These are phyloP conservation scores for Ajuga chamaepitys DNA, from an alignment of 257 asterid species.

Conservation along the genomic window DNA sequence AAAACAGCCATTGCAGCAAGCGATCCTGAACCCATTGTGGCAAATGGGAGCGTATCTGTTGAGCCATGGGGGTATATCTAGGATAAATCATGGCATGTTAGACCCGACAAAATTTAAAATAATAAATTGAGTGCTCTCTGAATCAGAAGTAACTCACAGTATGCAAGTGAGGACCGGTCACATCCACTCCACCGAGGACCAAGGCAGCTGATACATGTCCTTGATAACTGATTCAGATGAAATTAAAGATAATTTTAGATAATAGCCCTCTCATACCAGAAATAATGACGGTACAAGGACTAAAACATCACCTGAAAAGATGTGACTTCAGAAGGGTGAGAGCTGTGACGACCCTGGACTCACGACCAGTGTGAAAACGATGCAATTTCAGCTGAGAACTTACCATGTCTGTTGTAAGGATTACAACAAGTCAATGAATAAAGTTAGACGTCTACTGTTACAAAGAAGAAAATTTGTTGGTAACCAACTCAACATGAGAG, in stretches of 20 bases:
- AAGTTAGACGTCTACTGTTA: no score
- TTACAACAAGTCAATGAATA: background rate
- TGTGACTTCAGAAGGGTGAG: conserved; percentile 80
- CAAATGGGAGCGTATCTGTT: conserved; percentile 90
- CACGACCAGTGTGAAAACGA: conserved; percentile 86
- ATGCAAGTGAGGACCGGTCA: conserved; percentile 89
- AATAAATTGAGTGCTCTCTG: background rate
- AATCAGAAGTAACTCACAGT: conserved; percentile 59
- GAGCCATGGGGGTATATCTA: conserved; percentile 99
- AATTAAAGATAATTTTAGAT: no score
- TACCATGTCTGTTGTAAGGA: conserved; percentile 65
- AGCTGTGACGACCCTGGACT: conserved; percentile 90
- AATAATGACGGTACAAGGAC: no score
- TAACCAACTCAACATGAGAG: no score
- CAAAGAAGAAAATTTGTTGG: no score
- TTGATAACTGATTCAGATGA: conserved; percentile 66
- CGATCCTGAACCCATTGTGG: conserved; percentile 99
- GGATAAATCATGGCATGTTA: conserved; percentile 12
- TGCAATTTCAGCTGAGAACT: conserved; percentile 91
- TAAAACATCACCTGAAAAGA: conserved; percentile 60
- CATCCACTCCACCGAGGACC: conserved; percentile 96
- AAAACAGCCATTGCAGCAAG: conserved; percentile 96
- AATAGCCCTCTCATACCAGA: conserved; percentile 4
- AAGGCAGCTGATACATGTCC: conserved; percentile 90
- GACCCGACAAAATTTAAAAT: background rate